Evolutionary conservation across 805 yeast genomes (phyloP).

Genomic region (Yamadazyma takamatsuzukensis): DNA sequence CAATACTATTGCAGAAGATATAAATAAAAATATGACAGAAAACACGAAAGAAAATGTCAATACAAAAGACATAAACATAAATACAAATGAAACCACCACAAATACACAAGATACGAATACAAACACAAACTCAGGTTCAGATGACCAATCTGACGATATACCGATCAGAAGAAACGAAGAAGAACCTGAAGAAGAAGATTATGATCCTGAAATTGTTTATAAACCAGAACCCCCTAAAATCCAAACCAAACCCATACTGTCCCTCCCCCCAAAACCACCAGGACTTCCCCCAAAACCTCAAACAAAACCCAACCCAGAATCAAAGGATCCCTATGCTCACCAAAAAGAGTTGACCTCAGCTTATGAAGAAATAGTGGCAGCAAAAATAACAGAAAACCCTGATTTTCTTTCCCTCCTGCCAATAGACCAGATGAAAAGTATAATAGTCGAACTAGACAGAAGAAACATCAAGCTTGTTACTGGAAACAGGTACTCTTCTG

Average conservation of each 20-base stretch:
- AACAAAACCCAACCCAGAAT: constrained; percentile 12
- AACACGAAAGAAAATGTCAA: not conserved
- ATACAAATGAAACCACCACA: not conserved
- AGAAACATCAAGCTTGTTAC: constrained; percentile 27
- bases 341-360: constrained; percentile 25
- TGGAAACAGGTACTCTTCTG: constrained; percentile 16
- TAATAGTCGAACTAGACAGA: constrained; percentile 34
- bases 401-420: constrained; percentile 16
- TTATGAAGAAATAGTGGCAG: constrained; percentile 33
- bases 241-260: not conserved
- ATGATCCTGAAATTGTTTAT: constrained; percentile 11
- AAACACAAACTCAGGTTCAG: not conserved
- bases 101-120: not conserved
- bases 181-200: constrained; percentile 8
- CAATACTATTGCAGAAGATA: not conserved
- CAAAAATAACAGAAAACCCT: constrained; percentile 31
- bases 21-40: not conserved
- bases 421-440: constrained; percentile 27
- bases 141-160: not conserved
- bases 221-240: constrained; percentile 1
- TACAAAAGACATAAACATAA: not conserved
- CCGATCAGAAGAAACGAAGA: not conserved
- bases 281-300: constrained; percentile 30
- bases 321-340: constrained; percentile 8
- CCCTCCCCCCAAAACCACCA: constrained; percentile 14